Conservation (phyloP, 805 yeast species). For the Maudiozyma saulgeensis region DNA sequence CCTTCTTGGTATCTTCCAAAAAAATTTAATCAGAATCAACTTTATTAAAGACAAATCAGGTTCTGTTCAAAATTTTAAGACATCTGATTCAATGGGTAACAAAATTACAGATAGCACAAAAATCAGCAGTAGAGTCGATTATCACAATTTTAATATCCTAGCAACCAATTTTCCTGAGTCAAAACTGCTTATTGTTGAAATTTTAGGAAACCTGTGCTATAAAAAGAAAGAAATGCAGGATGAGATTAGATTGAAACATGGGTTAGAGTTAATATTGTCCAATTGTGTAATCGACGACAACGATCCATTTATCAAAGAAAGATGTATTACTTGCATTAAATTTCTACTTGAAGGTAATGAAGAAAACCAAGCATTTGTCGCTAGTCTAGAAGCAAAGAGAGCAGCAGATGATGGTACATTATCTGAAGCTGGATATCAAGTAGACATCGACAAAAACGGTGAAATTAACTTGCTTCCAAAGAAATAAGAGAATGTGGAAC, state of each 20-base stretch:
- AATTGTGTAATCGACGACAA: conserved; percentile 79
- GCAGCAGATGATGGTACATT: conserved; percentile 49
- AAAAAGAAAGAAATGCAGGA: conserved; percentile 55
- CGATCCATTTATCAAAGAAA: conserved; percentile 82
- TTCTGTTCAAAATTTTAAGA: conserved; percentile 14
- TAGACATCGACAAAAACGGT: conserved; percentile 57
- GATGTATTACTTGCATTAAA: conserved; percentile 70
- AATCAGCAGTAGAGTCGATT: conserved; percentile 19
- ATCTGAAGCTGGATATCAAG: conserved; percentile 69
- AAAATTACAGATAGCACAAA: conserved; percentile 26
- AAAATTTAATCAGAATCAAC: conserved; percentile 27
- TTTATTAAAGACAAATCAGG: conserved; percentile 20
- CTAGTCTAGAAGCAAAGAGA: conserved; percentile 64
- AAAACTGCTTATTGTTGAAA: conserved; percentile 58
- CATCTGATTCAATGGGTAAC: conserved; percentile 16
- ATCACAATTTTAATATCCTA: conserved; percentile 11
- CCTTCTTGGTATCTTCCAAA: conserved; percentile 27
- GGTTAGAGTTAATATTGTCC: conserved; percentile 61
- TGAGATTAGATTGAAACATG: conserved; percentile 51
- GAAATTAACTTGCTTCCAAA: conserved; percentile 43
- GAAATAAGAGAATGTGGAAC: not conserved
- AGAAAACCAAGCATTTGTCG: conserved; percentile 68
- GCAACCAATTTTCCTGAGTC: conserved; percentile 48
- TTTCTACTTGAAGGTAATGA: conserved; percentile 54
- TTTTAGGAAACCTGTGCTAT: conserved; percentile 48